phyloP scores from a whole-genome alignment of 257 asterid species.

The Fraxinus cuspidata region DNA sequence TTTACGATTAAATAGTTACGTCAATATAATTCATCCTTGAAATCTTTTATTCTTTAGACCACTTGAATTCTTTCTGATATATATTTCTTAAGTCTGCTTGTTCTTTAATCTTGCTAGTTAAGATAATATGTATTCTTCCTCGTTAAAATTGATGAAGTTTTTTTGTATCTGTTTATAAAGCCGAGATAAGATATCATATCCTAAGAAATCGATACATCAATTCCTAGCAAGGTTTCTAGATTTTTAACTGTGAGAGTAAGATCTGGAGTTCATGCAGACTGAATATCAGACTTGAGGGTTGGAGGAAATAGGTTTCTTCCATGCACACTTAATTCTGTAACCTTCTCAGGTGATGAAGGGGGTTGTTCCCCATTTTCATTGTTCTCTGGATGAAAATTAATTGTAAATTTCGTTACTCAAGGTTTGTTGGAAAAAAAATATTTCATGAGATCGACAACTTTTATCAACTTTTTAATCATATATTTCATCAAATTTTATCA shows the following conservation, averaged over 20 bases:
- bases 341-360: slow-evolving; percentile 5
- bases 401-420: slow-evolving; percentile 36
- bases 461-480: too few relatives aligned
- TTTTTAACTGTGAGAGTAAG: not conserved
- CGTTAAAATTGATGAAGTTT: too few relatives aligned
- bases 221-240: not conserved
- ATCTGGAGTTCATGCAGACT: not conserved
- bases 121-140: not conserved
- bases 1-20: not conserved
- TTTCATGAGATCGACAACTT: too few relatives aligned
- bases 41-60: too few relatives aligned
- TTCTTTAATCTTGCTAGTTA: too few relatives aligned
- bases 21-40: not conserved
- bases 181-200: not conserved
- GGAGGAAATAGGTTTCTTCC: not conserved
- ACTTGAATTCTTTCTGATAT: not conserved
- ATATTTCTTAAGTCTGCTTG: not conserved
- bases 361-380: slow-evolving; percentile 27
- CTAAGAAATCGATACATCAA: not conserved
- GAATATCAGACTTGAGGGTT: not conserved
- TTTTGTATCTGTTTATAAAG: too few relatives aligned
- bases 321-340: not conserved
- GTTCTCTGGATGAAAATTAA: slow-evolving; percentile 37
- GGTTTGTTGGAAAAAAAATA: slow-evolving; percentile 23
- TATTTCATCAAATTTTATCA: too few relatives aligned